phyloP scores from a whole-genome alignment of 352 stramenopile genomes.

The Pythium diclinum region DNA sequence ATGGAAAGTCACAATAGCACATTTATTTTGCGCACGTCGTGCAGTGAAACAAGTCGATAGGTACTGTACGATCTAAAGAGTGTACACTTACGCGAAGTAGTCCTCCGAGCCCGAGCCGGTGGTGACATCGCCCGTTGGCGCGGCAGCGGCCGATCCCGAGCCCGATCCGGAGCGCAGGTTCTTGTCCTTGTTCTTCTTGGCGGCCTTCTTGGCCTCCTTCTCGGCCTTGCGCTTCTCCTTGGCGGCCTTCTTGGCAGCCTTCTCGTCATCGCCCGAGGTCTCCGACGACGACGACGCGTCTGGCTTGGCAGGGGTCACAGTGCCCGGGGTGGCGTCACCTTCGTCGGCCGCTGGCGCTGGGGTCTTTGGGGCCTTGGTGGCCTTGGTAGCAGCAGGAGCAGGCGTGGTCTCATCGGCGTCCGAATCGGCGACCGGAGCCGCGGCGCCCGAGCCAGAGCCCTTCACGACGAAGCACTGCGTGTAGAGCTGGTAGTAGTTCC shows the following conservation, averaged over 20 bases:
- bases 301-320: conserved; percentile 1
- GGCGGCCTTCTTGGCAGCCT: conserved; percentile 8
- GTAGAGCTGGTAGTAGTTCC: conserved; percentile 32
- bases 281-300: background rate
- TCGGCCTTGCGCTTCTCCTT: conserved; percentile 20
- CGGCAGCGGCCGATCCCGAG: background rate
- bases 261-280: background rate
- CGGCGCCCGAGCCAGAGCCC: conserved; percentile 14
- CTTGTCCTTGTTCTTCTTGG: conserved; percentile 6
- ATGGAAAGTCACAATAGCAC: background rate
- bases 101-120: background rate
- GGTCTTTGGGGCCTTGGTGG: background rate
- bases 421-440: background rate
- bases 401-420: background rate
- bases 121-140: background rate
- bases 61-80: background rate
- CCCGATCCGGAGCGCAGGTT: background rate
- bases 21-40: background rate
- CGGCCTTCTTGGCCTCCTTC: conserved; percentile 12
- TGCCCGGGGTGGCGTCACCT: conserved; percentile 10
- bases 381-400: background rate
- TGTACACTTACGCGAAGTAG: background rate
- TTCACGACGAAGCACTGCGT: conserved; percentile 28
- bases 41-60: background rate
- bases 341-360: background rate